phyloP scores from a whole-genome alignment of 2,329 filamentous ascomycete genomes.

The Xylariaceae sp. region DNA sequence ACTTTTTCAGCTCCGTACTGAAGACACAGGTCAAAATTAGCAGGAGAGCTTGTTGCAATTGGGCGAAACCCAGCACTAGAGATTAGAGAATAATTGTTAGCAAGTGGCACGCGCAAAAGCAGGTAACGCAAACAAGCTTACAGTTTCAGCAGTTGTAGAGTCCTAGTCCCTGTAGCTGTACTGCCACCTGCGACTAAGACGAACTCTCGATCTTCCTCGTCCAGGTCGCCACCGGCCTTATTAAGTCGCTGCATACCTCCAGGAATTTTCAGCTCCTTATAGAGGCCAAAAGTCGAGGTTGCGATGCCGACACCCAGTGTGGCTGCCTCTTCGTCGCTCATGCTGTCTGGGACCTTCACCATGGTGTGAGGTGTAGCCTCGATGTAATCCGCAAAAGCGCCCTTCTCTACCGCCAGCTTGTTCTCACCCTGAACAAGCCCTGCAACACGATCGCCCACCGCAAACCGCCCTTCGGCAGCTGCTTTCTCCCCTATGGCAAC shows the following conservation, averaged over 20 bases:
- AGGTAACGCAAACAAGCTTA: background rate
- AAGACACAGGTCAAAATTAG: slow-evolving; percentile 50
- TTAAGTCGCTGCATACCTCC: slow-evolving; percentile 23
- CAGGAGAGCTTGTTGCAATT: slow-evolving; percentile 52
- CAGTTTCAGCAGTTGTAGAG: slow-evolving; percentile 48
- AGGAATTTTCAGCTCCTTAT: slow-evolving; percentile 38
- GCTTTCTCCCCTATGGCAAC: slow-evolving; percentile 20
- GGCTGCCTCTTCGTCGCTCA: slow-evolving; percentile 41
- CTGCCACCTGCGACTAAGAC: slow-evolving; percentile 54
- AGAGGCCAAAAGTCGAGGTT: slow-evolving; percentile 41
- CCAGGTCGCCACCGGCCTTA: slow-evolving; percentile 3
- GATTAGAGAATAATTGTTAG: background rate
- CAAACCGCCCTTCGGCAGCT: slow-evolving; percentile 26
- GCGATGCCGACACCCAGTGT: slow-evolving; percentile 37
- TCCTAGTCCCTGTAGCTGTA: slow-evolving; percentile 50
- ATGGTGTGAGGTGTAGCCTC: slow-evolving; percentile 32
- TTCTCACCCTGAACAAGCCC: slow-evolving; percentile 20
- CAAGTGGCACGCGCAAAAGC: background rate
- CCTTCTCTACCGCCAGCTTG: slow-evolving; percentile 8
- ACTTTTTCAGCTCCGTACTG: slow-evolving; percentile 49
- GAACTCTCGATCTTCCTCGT: slow-evolving; percentile 7
- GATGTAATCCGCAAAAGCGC: slow-evolving; percentile 46
- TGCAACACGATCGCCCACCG: slow-evolving; percentile 21
- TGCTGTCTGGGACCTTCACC: slow-evolving; percentile 40
- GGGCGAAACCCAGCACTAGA: slow-evolving; percentile 44